Evolutionary conservation across 306 rosid species (phyloP).

Genomic region (Pyrus pyrifolia): DNA sequence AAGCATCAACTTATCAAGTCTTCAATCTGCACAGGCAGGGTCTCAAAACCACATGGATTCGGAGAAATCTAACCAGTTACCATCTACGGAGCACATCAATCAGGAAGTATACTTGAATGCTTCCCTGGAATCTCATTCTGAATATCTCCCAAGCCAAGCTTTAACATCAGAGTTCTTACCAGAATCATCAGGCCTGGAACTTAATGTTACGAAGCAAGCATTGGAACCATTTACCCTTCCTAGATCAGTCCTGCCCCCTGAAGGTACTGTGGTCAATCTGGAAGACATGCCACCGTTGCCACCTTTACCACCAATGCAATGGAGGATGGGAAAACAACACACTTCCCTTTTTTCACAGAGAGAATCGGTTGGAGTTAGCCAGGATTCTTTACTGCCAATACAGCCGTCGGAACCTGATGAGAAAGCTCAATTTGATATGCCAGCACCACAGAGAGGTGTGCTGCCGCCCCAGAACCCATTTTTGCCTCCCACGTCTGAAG

Average conservation of each 20-base stretch:
- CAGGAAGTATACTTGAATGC: conserved; percentile 28
- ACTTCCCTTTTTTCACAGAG: conserved; percentile 24
- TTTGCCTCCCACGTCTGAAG: conserved; percentile 32
- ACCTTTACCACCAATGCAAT: conserved; percentile 94
- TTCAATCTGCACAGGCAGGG: conserved; percentile 28
- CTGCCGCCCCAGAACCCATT: conserved; percentile 31
- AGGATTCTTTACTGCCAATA: conserved; percentile 22
- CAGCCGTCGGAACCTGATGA: conserved; percentile 28
- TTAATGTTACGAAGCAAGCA: conserved; percentile 19
- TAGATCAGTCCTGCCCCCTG: conserved; percentile 23
- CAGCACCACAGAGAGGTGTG: conserved; percentile 14
- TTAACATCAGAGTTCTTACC: conserved; percentile 27
- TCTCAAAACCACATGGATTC: conserved; percentile 9
- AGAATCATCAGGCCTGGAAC: conserved; percentile 26
- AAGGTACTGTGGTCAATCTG: conserved; percentile 31
- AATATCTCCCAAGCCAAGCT: conserved; percentile 23
- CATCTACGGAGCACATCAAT: conserved; percentile 15
- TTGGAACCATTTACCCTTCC: conserved; percentile 36
- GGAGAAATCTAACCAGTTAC: conserved; percentile 17
- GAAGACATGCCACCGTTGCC: conserved; percentile 92
- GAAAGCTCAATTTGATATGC: conserved; percentile 31
- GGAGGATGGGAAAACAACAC: conserved; percentile 77
- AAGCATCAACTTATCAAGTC: conserved; percentile 23
- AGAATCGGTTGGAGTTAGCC: conserved; percentile 29
- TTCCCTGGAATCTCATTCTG: conserved; percentile 28